Evolutionary conservation across 2,329 filamentous ascomycete genomes (phyloP).

Genomic region (Hypoxylon sp.): DNA sequence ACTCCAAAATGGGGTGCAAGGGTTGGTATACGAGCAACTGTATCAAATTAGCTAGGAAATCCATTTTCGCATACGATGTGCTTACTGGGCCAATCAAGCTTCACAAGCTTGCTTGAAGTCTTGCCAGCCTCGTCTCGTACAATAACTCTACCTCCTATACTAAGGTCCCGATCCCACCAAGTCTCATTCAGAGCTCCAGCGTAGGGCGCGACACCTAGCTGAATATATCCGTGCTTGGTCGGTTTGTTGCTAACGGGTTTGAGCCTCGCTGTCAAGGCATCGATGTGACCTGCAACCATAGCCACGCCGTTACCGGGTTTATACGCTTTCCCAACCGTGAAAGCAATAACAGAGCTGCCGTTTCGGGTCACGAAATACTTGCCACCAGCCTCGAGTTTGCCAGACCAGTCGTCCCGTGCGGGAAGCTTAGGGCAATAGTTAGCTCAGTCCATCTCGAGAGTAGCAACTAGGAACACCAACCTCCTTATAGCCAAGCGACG

Average conservation of each 20-base stretch:
- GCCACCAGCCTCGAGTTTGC: constrained; percentile 80
- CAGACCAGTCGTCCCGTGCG: constrained; percentile 82
- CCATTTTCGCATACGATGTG: constrained; percentile 18
- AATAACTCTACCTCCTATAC: constrained; percentile 89
- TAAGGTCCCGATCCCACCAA: constrained; percentile 97
- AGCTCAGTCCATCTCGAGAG: constrained; percentile 9
- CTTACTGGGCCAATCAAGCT: constrained; percentile 88
- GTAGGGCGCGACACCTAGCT: constrained; percentile 93
- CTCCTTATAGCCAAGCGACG: constrained; percentile 79
- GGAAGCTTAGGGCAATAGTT: constrained; percentile 68
- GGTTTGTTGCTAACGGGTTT: constrained; percentile 92
- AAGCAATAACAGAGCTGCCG: constrained; percentile 87
- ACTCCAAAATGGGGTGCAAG: constrained; percentile 94
- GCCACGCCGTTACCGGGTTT: constrained; percentile 87
- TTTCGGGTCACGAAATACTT: constrained; percentile 94
- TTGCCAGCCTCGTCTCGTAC: constrained; percentile 83
- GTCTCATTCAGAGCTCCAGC: constrained; percentile 88
- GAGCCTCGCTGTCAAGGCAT: constrained; percentile 89
- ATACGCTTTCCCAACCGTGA: constrained; percentile 85
- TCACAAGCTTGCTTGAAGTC: constrained; percentile 85
- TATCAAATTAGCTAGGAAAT: constrained; percentile 33
- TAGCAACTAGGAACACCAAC: constrained; percentile 60
- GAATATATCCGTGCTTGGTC: constrained; percentile 86
- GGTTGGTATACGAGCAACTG: constrained; percentile 87
- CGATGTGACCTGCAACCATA: constrained; percentile 92